Evolutionary conservation across 148 eudicot genomes (phyloP), one percentile per base, ranked within the genome.

Genomic region (Rhododendron kiyosumense): DNA sequence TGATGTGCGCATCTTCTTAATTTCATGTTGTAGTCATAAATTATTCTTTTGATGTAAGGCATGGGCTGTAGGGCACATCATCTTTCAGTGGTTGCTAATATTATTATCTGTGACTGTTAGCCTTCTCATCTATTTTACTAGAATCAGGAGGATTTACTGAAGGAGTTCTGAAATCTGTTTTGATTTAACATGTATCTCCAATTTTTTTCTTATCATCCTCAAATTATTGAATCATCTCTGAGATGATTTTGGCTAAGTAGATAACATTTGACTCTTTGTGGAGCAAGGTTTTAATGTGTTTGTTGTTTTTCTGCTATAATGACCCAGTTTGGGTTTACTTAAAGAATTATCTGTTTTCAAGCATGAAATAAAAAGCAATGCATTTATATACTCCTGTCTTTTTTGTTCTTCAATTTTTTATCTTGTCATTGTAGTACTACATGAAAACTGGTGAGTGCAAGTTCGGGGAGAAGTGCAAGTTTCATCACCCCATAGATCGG

Each of bases 361-460:
- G 17, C 57, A 7, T 26, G 59, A 59, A 36, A 17, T 20, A 45
- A 46, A 49, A 48, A 48, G 61, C 20, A 48, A 28, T 13, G 34
- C 38, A 15, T 81, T 81, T 54, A 10, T n/a, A 32, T 34, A 15
- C 61, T 46, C 48, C 41, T 0, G 41, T 80, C 30, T 38, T 88
- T 13, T 41, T 85, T 48, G 73, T 32, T 76, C 76, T 24, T 17
- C 59, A 32, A 67, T 7, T 59, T 5, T 41, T 57, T 28, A 18
- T 26, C 65, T 81, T 15, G n/a, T 86, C 67, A 32, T 69, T 85
- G 79, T 91, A 97, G 99, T 93, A 54, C 87, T 97, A 94, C 87
- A 97, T 97, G 98, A 97, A 93, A 93, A 93, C 90, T 84, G 99
- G 99, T 84, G 92, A 48, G 61, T 97, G 99, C 87, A 95, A 90